Evolutionary conservation across 1,139 yeast genomes (phyloP).

Genomic region (Taiozyma sp.): DNA sequence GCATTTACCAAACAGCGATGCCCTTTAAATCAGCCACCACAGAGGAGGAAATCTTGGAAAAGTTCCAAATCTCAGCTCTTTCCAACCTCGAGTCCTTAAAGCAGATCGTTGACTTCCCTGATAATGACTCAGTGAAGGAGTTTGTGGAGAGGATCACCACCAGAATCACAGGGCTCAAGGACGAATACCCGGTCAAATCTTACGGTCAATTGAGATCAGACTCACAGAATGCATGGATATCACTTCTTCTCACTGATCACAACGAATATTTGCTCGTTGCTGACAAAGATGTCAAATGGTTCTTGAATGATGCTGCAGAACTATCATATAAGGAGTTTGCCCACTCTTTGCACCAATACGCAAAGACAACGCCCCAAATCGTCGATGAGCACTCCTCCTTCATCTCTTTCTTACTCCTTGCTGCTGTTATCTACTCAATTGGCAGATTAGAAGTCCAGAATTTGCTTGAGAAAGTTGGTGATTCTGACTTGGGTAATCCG

Average conservation of each 20-base stretch:
- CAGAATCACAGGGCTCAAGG: not conserved
- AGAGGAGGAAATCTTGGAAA: not conserved
- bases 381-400: not conserved
- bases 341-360: not conserved
- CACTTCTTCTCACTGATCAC: not conserved
- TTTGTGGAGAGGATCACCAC: not conserved
- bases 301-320: not conserved
- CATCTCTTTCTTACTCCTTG: not conserved
- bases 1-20: not conserved
- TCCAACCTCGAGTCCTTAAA: not conserved
- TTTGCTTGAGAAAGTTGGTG: not conserved
- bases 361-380: not conserved
- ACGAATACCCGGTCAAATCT: not conserved
- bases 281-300: not conserved
- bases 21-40: not conserved
- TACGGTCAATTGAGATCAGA: not conserved
- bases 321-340: not conserved
- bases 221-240: not conserved
- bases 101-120: not conserved
- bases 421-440: not conserved
- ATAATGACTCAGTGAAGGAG: not conserved
- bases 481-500: not conserved
- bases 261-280: not conserved
- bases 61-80: not conserved
- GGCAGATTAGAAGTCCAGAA: not conserved